Percentiles rank a stretch among this genome's conserved stretches.
Conservation (phyloP, 192 early-diverging fungal genomes). For the Thoreauomyces humboldtii region DNA sequence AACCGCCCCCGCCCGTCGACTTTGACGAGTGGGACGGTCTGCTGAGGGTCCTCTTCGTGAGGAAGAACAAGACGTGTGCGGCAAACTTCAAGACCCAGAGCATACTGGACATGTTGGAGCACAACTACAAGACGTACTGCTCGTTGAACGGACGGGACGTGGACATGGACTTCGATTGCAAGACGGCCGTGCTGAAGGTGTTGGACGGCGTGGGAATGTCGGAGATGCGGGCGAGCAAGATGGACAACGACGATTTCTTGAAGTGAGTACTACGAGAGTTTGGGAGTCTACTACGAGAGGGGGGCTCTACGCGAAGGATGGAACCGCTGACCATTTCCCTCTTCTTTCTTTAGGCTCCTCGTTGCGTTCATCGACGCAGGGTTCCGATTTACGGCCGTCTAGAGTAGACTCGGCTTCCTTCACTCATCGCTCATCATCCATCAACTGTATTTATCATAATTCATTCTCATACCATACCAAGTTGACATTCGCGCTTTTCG, state of each 20-base stretch:
- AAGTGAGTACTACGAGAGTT: conserved; percentile 50
- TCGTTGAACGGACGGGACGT: conserved; percentile 72
- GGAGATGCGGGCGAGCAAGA: conserved; percentile 81
- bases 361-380: conserved; percentile 85
- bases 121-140: conserved; percentile 94
- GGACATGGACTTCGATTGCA: conserved; percentile 76
- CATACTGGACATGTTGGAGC: conserved; percentile 86
- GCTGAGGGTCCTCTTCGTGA: conserved; percentile 85
- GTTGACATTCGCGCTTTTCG: too few relatives aligned
- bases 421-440: too few relatives aligned
- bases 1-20: conserved; percentile 92
- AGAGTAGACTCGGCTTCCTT: too few relatives aligned
- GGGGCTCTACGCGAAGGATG: neutral
- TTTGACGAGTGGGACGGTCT: conserved; percentile 97
- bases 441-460: too few relatives aligned
- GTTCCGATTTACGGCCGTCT: conserved; percentile 75
- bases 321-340: neutral
- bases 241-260: conserved; percentile 93
- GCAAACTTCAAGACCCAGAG: conserved; percentile 88
- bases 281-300: neutral
- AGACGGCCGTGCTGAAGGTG: conserved; percentile 71
- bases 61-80: conserved; percentile 91
- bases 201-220: conserved; percentile 66
- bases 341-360: conserved; percentile 59
- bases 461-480: too few relatives aligned